Evolutionary conservation across 352 stramenopile species (phyloP), one percentile per base, ranked within the genome.

Genomic region (Phytophthora capsici): DNA sequence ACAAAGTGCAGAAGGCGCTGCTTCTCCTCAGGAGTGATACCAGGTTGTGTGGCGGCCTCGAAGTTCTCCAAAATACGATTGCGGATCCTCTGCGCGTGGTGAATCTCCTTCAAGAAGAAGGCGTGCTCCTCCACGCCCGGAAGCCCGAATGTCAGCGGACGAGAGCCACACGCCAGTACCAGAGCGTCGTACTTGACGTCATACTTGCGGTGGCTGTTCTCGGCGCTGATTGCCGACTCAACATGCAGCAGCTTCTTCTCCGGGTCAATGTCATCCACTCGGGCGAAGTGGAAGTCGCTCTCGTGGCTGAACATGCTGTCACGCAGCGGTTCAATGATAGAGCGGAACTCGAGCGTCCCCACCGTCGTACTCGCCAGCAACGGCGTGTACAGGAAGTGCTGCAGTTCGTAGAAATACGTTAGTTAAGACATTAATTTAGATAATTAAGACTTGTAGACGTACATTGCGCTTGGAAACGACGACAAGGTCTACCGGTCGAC

Each of bases 341-440:
- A 96, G 6, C 96, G 93, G 78, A 99, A 99, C 78, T 99, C 97
- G 22, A 99, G 79, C 20, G 97, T 99, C 0, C 83, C 92, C 30
- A 97, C 91, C 2, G 97, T 98, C 26, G 96, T 99, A 30, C 82
- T 97, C 6, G 97, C 95, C 9, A 99, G 80, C 53, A 99, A 73
- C 19, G 97, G 97, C 32, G 97, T 99, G 87, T 99, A 99, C 51
- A 99, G 69, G 72, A 99, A 99, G 75, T 99, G 97, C 84, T 94
- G 52, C 19, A 30, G 59, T 13, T 41, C 26, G 65, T 19, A 66
- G 25, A 30, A 51, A 36, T 12, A 9, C 14, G 25, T 20, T 14
- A 19, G 26, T 63, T 32, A 53, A 32, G 23, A 13, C 6, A 22
- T 52, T 10, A 16, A 23, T 17, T 26, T 30, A 14, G 28, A 9